Evolutionary conservation across 2,329 filamentous ascomycete genomes (phyloP), one percentile per base, ranked within the genome.

Genomic region (Cadophora malorum): DNA sequence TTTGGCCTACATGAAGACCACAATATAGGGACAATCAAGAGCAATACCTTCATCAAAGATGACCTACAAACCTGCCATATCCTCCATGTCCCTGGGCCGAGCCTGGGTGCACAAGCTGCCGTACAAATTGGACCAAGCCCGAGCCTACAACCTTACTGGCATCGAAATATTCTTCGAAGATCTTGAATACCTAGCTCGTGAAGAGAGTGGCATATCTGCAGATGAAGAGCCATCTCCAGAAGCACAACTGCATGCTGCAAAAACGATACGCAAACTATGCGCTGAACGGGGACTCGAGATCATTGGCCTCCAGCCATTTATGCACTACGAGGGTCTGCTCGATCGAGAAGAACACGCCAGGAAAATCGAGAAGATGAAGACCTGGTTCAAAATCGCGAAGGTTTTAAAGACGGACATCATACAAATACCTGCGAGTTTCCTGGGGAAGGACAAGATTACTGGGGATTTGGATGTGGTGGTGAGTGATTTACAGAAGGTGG

Each of bases 141-240:
- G 84, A 4, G 81, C 83, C 63, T 84, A 91, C 73, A 88, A 87
- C 31, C 88, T 92, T 77, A 78, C 84, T 67, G 90, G 90, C 64
- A 85, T 94, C 71, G 92, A 94, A 77, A 82, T 93, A 19, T 93
- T 93, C 81, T 88, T 90, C 78, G 91, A 94, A 76, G 91, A 94
- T 76, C 83, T 94, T 1, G 82, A 87, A 70, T 86, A 88, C 72
- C 75, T 90, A 10, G 87, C 89, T 71, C 73, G 78, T 38, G 76
- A 81, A 1, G 76, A 84, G 3, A 77, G 81, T 2, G 80, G 81
- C 41, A 76, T 78, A 28, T 75, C 81, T 31, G 79, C 78, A 2
- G 71, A 76, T 14, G 75, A 81, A 10, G 83, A 83, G 71, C 83
- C 89, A 5, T 65, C 66, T 3, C 23, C 56, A 12, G 62, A 68